phyloP scores from a whole-genome alignment of 805 yeast species.

The Citeromyces matritensis region DNA sequence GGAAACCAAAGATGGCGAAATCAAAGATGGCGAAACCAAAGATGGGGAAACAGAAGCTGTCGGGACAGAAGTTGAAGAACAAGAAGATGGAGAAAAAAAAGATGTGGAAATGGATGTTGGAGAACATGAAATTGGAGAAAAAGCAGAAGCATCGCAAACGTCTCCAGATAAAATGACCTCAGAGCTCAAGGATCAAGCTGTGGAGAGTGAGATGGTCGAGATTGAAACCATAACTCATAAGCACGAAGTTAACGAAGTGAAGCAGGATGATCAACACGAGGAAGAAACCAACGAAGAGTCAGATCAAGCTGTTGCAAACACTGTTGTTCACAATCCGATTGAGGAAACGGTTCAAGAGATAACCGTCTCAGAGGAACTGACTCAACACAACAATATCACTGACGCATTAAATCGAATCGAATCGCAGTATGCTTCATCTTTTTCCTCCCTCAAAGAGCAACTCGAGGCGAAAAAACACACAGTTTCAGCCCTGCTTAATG shows the following conservation, averaged over 20 bases:
- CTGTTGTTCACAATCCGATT: not conserved
- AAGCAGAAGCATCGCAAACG: not conserved
- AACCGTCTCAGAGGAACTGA: too few relatives aligned
- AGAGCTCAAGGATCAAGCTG: slow-evolving; percentile 1
- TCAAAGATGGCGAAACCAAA: not conserved
- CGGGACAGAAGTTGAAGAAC: slow-evolving; percentile 6
- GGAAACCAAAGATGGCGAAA: not conserved
- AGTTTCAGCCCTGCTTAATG: too few relatives aligned
- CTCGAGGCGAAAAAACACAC: too few relatives aligned
- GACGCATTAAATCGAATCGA: too few relatives aligned
- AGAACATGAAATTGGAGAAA: not conserved
- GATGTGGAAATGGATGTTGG: slow-evolving; percentile 1
- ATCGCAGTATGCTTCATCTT: too few relatives aligned
- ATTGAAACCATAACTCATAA: slow-evolving; percentile 1
- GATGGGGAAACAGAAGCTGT: slow-evolving; percentile 9
- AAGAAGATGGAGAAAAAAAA: slow-evolving; percentile 3
- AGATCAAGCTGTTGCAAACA: not conserved
- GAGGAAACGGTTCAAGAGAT: not conserved
- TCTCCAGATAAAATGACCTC: slow-evolving; percentile 2
- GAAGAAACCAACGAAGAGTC: not conserved
- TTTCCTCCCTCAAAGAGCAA: too few relatives aligned
- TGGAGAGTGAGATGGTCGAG: not conserved
- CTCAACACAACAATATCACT: too few relatives aligned
- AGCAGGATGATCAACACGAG: slow-evolving; percentile 1
- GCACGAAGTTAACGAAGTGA: not conserved